Conservation (phyloP, 768 basidiomycete species). For the Pulveroboletus frians region DNA sequence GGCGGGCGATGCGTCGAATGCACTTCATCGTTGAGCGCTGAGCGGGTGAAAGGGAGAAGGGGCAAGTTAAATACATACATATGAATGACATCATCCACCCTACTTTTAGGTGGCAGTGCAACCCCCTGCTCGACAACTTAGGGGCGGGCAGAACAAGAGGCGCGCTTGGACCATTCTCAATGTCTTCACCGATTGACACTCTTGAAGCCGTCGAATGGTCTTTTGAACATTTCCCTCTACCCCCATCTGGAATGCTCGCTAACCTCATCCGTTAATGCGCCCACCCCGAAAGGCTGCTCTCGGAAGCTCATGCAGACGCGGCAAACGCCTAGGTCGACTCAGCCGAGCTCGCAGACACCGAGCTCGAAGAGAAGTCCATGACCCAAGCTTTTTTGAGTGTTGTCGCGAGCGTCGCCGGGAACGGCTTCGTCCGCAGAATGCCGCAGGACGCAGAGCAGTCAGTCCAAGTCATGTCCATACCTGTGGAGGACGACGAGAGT, state of each 20-base stretch:
- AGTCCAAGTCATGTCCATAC: constrained; percentile 13
- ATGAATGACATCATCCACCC: constrained; percentile 26
- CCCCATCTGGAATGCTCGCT: constrained; percentile 22
- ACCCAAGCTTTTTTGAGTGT: constrained; percentile 25
- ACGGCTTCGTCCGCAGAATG: constrained; percentile 25
- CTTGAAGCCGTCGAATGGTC: constrained; percentile 20
- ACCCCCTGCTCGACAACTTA: too few relatives aligned
- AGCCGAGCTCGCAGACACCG: constrained; percentile 23
- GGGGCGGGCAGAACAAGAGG: too few relatives aligned
- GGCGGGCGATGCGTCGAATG: too few relatives aligned
- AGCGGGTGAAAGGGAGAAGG: too few relatives aligned
- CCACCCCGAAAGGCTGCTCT: constrained; percentile 16
- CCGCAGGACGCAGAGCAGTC: constrained; percentile 15
- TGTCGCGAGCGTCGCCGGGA: constrained; percentile 23
- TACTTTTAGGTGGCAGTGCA: neutral
- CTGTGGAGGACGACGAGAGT: neutral
- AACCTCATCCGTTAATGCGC: constrained; percentile 26
- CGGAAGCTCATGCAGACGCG: constrained; percentile 14
- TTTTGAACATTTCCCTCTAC: constrained; percentile 25
- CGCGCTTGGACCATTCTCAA: too few relatives aligned
- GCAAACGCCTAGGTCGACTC: constrained; percentile 24
- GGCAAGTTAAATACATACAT: too few relatives aligned
- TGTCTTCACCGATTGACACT: neutral
- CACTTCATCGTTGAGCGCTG: too few relatives aligned
- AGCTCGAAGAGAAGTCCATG: constrained; percentile 14